A percentile compares a stretch with the other conserved stretches of the same genome.
Conservation (phyloP, 805 yeast genomes). For the Barnettozyma vustinii region DNA sequence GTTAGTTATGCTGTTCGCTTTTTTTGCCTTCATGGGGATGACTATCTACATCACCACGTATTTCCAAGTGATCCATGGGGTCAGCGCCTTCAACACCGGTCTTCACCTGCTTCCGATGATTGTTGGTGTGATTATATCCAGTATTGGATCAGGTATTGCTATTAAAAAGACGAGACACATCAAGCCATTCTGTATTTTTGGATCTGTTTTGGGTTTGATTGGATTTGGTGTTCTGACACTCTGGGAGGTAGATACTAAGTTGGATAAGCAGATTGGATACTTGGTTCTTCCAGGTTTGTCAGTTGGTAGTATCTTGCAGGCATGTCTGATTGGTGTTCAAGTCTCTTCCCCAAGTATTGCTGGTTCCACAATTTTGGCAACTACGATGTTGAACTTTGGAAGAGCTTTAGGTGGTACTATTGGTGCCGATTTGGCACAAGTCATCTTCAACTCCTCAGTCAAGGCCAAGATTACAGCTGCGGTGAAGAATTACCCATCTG, state of each 20-base stretch:
- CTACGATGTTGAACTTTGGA: constrained; percentile 38
- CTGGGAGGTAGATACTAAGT: constrained; percentile 34
- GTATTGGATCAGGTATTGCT: constrained; percentile 29
- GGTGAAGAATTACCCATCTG: background rate
- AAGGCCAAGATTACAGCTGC: constrained; percentile 8
- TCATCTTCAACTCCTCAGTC: constrained; percentile 32
- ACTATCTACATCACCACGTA: constrained; percentile 31
- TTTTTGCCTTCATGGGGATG: constrained; percentile 6
- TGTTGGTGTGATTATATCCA: constrained; percentile 29
- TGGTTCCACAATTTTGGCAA: constrained; percentile 44
- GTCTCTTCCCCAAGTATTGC: constrained; percentile 45
- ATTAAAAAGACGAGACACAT: constrained; percentile 34
- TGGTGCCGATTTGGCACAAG: constrained; percentile 37
- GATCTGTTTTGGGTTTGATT: constrained; percentile 32
- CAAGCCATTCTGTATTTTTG: constrained; percentile 35
- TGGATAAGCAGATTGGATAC: constrained; percentile 36
- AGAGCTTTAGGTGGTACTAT: constrained; percentile 44
- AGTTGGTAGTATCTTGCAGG: constrained; percentile 43
- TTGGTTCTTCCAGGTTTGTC: constrained; percentile 43
- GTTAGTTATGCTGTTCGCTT: constrained; percentile 15
- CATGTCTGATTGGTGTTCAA: constrained; percentile 40
- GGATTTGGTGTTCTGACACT: constrained; percentile 42
- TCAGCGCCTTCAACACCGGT: constrained; percentile 41
- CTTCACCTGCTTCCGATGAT: constrained; percentile 38
- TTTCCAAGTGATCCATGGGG: constrained; percentile 37